Evolutionary conservation across 768 basidiomycete genomes (phyloP), one percentile per base, ranked within the genome.

Genomic region (Jaapia argillacea): DNA sequence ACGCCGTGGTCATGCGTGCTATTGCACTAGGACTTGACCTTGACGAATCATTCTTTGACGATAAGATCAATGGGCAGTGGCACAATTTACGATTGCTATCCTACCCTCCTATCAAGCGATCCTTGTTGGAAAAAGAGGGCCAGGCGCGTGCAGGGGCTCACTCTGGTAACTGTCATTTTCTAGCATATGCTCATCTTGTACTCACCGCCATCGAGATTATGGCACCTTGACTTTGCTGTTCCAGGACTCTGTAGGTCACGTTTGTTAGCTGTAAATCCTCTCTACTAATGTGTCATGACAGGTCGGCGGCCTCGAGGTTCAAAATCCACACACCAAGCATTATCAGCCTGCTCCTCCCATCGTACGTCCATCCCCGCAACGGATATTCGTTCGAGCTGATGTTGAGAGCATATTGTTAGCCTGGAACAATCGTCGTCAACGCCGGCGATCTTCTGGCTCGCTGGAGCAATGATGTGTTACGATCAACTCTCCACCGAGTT

Each of bases 91-190:
- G 89, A 22, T 69, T 92, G 24, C 62, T 92, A 21, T 83, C 80
- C 5, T 92, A 92, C 57, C 89, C 89, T 20, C 66, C 85, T n/a
- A 71, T 91, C 41, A 75, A 75, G 47, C 70, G 72, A 4, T 60
- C 67, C 18, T 51, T 82, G 25, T 63, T 88, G 36, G 65, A 67
- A 27, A 58, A 67, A 28, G 75, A 81, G 1, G 85, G 83, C 1
- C 84, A 86, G 54, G 79, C 84, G 12, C 72, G 89, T 22, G 88
- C 88, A 13, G 88, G 85, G 7, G 79, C 84, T 18, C 89, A 92
- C 54, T 85, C 85, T 38, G 85, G 81, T 72, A 47, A 39, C 59
- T 40, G 42, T 41, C 43, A 36, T 40, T 54, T 16, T n/a, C 31
- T 47, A 47, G 22, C 42, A 28, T 23, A 44, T 50, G 31, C 28